Conservation (phyloP, 1,284 basidiomycete species). For the Apiotrichum akiyoshidainum region DNA sequence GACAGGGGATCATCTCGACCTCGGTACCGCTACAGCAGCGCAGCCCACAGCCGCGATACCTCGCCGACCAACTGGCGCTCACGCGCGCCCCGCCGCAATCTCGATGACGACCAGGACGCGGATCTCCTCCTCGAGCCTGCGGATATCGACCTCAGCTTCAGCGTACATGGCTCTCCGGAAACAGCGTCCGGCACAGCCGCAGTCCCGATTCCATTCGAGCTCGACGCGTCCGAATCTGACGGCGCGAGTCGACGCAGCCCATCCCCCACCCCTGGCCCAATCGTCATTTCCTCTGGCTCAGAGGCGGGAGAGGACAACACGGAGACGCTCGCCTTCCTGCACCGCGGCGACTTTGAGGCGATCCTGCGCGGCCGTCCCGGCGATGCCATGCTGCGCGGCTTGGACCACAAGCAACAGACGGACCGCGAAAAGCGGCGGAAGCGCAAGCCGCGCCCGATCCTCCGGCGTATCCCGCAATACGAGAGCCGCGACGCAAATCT, state of each 20-base stretch:
- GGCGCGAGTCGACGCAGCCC: not conserved
- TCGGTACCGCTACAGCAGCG: too few species aligned
- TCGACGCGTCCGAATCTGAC: constrained; percentile 12
- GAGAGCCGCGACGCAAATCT: not conserved
- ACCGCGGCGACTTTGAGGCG: constrained; percentile 43
- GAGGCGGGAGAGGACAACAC: constrained; percentile 39
- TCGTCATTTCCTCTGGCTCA: constrained; percentile 21
- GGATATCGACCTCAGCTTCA: constrained; percentile 2
- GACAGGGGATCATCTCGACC: too few species aligned
- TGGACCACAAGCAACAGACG: constrained; percentile 1
- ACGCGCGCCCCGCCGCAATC: not conserved
- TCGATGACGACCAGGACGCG: constrained; percentile 1
- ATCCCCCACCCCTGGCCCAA: constrained; percentile 7
- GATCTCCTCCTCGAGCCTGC: not conserved
- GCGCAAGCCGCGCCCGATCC: constrained; percentile 23
- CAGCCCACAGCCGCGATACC: too few species aligned
- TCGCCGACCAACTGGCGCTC: too few species aligned
- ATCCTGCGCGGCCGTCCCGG: constrained; percentile 28
- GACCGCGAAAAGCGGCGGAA: constrained; percentile 1
- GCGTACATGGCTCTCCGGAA: not conserved
- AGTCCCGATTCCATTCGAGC: not conserved
- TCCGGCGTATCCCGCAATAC: constrained; percentile 19
- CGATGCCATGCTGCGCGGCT: not conserved
- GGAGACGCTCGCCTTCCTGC: constrained; percentile 31
- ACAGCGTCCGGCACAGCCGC: not conserved